Base-by-base conservation (phyloP, 139 green algal genomes). In the Coccomyxa sp. region DNA sequence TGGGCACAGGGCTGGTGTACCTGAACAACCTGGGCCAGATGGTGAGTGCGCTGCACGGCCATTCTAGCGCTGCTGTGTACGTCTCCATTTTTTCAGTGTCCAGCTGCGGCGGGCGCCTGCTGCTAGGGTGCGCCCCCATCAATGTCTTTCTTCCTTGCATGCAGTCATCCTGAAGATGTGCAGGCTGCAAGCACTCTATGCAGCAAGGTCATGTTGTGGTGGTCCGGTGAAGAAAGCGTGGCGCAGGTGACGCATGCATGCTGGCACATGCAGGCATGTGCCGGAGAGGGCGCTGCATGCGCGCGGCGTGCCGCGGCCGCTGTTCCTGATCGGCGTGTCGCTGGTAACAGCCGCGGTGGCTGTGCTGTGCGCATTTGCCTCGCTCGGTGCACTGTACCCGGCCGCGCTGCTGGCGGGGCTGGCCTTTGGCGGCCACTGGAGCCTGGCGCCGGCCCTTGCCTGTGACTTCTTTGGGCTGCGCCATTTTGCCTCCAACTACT, bases 21-120 rank as follows among this genome's bases (percentile, higher is more conserved):
- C 84, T 96, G 63, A 97, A 97, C 90, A 97, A 97, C 88, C 63
- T 95, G 57, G 85, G 84, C 0, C 87, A 93, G 82, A 77, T 97
- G 45, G 89, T 93, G 51, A 80, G 87, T 14, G 85, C 90, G 9
- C 77, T 94, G 38, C 84, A 85, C 12, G 90, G 89, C 11, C 13
- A 59, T 21, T 58, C 85, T 27, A 88, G 88, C 15, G 85, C 92
- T 59, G 81, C 92, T 58, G 77, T 93, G 30, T 91, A 96, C 75
- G 90, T 97, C 13, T 92, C 89, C 0, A 87, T 97, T 21, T 95
- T 97, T 83, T 91, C 84, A 15, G 91, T 97, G 13, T 86, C 86
- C 74, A 97, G 92, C 80, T 94, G 90, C 31, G 67, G 76, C 28
- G 93, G 92, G 11, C 91, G 93, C 15, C 82, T 95, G 76, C 38